Base-by-base conservation (phyloP, 768 basidiomycete species). In the Kwoniella pini region DNA sequence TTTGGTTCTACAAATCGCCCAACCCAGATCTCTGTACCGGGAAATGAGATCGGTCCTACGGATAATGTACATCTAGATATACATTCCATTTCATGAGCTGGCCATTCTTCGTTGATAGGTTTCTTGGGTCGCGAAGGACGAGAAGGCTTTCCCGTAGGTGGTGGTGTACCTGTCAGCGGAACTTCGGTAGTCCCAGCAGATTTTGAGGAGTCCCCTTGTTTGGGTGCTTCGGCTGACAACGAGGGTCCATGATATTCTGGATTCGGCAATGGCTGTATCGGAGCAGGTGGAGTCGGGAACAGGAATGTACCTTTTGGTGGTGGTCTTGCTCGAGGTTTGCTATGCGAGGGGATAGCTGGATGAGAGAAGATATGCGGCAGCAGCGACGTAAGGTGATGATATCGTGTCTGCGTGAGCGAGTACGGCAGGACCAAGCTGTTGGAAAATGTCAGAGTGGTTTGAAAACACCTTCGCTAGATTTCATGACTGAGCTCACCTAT, bases 1-100 rank as follows among this genome's bases (percentile, higher is more conserved):
- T 65, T 43, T 4, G 70, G 67, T 42, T 70, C 63, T 2, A 75
- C 73, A 60, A 75, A 75, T 36, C 68, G 36, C 7, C 73, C 73
- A n/a, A 72, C 63, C 73, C 73, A 75, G 5, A 75, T 45, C 43
- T 71, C 70, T n/a, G 69, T 69, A n/a, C 63, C 70, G 2, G 68
- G 67, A 44, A 57, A 75, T 11, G 68, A 68, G 19, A 75, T 67
- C 3, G 70, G 67, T 42, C 73, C 73, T 22, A 75, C 55, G 0
- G 64, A 50, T 2, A 75, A 43, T 4, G 66, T 70, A 12, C 67
- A 65, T n/a, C 73, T 39, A 19, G 66, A 67, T 38, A 75, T 70
- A 62, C 73, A 72, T 38, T 72, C 68, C 10, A 65, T 68, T 54
- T 75, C 70, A 31, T 75, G 73, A 0, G 73, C 67, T 0, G 73